Percentiles rank a stretch among this genome's conserved stretches.
phyloP scores from a whole-genome alignment of 495 filamentous ascomycete genomes.

The Niebla homalea region DNA sequence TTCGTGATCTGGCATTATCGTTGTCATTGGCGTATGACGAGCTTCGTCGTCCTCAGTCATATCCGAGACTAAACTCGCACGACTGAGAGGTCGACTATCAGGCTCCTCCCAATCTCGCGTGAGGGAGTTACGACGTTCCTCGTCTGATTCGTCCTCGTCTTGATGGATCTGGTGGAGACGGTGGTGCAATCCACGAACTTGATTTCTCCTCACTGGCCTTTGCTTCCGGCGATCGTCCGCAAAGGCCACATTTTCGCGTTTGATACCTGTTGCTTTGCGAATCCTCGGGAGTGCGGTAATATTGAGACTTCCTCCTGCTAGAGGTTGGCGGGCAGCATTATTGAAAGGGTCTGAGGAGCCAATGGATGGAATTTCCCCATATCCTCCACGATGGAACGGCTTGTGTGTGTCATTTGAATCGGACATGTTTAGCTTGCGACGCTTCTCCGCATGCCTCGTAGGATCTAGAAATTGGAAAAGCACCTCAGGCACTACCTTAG shows the following conservation, averaged over 20 bases:
- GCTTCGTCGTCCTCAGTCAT: conserved; percentile 42
- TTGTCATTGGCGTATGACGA: conserved; percentile 16
- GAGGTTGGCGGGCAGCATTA: conserved; percentile 22
- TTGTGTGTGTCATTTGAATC: conserved; percentile 45
- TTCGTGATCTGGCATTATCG: conserved; percentile 7
- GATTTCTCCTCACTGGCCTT: conserved; percentile 32
- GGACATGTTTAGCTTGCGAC: conserved; percentile 62
- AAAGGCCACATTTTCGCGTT: conserved; percentile 53
- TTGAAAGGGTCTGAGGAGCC: conserved; percentile 56
- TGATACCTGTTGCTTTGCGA: conserved; percentile 47
- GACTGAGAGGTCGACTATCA: conserved; percentile 68
- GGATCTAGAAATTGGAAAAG: conserved; percentile 79
- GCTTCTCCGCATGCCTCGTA: conserved; percentile 56
- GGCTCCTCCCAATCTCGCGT: conserved; percentile 66
- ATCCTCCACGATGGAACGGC: conserved; percentile 32
- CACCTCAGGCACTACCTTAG: conserved; percentile 66
- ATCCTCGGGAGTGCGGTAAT: conserved; percentile 57
- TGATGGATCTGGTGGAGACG: conserved; percentile 42
- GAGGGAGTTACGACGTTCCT: conserved; percentile 42
- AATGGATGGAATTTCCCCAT: conserved; percentile 41
- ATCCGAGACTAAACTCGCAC: conserved; percentile 56
- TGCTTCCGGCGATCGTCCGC: conserved; percentile 62
- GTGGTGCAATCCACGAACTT: conserved; percentile 44
- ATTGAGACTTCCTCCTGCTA: conserved; percentile 35
- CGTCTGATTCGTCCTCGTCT: conserved; percentile 47